These are phyloP conservation scores for Colletotrichum sp. DNA, from an alignment of 2,329 filamentous ascomycete species.

Conservation along the genomic window DNA sequence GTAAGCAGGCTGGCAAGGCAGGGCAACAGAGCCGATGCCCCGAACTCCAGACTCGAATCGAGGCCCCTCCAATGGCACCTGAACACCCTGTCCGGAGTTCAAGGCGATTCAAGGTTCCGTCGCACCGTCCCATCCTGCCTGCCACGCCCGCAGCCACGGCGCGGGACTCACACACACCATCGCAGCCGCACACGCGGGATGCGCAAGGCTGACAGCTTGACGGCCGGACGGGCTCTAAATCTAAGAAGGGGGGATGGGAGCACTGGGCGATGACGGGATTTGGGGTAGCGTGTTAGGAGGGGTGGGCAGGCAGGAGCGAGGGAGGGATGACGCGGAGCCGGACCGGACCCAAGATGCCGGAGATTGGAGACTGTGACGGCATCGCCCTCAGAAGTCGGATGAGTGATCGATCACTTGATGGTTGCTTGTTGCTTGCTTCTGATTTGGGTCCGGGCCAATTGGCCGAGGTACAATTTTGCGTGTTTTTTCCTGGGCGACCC, in stretches of 20 bases:
- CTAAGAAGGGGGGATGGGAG: neutral
- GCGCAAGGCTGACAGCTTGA: neutral
- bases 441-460: slow-evolving; percentile 5
- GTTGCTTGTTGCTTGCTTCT: neutral
- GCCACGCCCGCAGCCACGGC: neutral
- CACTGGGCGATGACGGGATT: neutral
- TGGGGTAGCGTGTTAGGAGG: neutral
- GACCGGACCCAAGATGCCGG: slow-evolving; percentile 9
- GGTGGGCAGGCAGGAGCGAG: neutral
- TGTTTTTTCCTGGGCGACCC: neutral
- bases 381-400: neutral
- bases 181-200: neutral
- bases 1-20: neutral
- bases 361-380: slow-evolving; percentile 16
- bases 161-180: neutral
- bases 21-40: neutral
- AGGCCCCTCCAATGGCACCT: neutral
- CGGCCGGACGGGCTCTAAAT: neutral
- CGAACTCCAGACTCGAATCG: neutral
- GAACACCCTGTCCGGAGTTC: neutral
- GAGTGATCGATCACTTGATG: neutral
- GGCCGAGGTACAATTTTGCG: slow-evolving; percentile 15
- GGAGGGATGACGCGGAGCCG: slow-evolving; percentile 9
- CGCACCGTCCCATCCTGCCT: slow-evolving; percentile 8
- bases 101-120: neutral